Base-by-base conservation (phyloP, 768 basidiomycete species). In the Mycena latifolia region DNA sequence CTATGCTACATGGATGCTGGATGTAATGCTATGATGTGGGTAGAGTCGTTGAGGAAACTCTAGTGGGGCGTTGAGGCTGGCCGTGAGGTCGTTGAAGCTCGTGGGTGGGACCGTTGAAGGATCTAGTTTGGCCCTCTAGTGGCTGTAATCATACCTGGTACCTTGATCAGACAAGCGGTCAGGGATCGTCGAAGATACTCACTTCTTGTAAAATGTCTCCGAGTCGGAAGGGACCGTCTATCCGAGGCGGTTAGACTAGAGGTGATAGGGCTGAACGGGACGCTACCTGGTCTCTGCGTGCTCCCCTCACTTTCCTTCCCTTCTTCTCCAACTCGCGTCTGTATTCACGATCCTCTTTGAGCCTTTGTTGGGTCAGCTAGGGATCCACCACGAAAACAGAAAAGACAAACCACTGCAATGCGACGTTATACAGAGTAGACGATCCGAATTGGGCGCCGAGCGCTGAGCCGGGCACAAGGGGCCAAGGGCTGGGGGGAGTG, bases 201-300 rank as follows among this genome's bases (percentile, higher is more conserved):
- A 93, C 94, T 93, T 94, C 72, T 81, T 88, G 76, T 95, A 97
- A 74, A 97, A 97, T 1, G 84, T 86, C 76, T 96, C 95, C 10
- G 92, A 92, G 72, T 95, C 91, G 9, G 87, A 84, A 20, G 93
- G 89, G 28, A 88, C 81, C 8, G 75, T 77, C 89, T 92, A 71
- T 65, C 33, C 57, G 69, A 57, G 46, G 20, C 41, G 18, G 53
- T 15, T 39, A 57, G 12, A 41, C 20, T 50, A 6, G 37, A 47
- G 71, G 35, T 58, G 61, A 68, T 55, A 39, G 28, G 24, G 31
- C 15, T 24, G 43, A 29, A 50, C 55, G 54, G 48, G 48, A 53
- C 77, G 81, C 46, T 67, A 89, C 91, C 73, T 88, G 79, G 61
- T 86, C 79, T 70, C 75, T 81, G 54, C 86, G 83, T 43, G 91